Conservation (phyloP, 495 filamentous ascomycete species). For the Aspergillus diversus region DNA sequence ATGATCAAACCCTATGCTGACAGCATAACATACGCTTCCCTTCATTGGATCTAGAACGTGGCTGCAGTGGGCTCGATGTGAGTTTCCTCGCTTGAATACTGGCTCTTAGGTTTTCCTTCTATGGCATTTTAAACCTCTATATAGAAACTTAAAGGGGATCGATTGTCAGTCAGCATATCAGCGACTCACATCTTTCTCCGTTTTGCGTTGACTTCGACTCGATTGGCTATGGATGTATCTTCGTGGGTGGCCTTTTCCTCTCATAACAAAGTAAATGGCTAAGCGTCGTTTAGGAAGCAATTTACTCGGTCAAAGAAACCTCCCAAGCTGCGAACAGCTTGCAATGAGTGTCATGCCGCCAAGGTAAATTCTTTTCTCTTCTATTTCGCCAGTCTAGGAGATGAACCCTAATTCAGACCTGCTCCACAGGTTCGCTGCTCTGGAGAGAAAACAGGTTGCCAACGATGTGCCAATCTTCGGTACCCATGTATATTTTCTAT, state of each 20-base stretch:
- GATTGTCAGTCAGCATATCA: neutral
- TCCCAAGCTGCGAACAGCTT: conserved; percentile 25
- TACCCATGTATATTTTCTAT: conserved; percentile 25
- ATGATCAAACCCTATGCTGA: conserved; percentile 14
- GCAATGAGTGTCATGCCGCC: conserved; percentile 28
- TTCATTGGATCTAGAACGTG: conserved; percentile 12
- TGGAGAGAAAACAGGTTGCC: conserved; percentile 27
- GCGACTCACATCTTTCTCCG: neutral
- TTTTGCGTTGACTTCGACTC: neutral
- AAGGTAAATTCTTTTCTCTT: conserved; percentile 13
- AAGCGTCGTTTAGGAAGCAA: neutral
- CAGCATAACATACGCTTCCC: conserved; percentile 10
- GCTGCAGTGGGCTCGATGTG: neutral
- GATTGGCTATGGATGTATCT: conserved; percentile 1
- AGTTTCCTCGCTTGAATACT: neutral
- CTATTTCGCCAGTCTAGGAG: neutral
- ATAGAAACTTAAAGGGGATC: neutral
- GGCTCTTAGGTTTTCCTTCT: neutral
- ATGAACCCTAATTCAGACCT: neutral
- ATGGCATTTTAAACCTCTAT: too few species aligned
- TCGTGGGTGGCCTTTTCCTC: conserved; percentile 1
- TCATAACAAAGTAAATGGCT: neutral
- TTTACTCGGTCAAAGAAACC: conserved; percentile 21
- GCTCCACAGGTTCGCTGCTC: conserved; percentile 25
- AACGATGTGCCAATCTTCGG: conserved; percentile 23